phyloP scores from a whole-genome alignment of 2,329 filamentous ascomycete species.

The Aspergillus sergii region DNA sequence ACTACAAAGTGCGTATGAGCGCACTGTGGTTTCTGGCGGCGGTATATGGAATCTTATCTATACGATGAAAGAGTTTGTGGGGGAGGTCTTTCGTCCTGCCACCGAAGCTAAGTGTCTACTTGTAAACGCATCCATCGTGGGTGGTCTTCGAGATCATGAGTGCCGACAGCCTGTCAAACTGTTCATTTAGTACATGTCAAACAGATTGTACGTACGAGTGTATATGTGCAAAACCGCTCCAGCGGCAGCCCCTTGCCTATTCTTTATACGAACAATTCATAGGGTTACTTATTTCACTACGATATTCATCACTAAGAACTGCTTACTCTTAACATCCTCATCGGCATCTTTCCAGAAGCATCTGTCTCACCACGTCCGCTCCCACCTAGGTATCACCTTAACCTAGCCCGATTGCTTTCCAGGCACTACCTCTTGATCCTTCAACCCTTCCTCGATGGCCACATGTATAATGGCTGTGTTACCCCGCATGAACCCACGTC shows the following conservation, averaged over 20 bases:
- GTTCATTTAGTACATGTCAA: constrained; percentile 9
- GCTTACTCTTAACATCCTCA: neutral
- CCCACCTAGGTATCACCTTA: neutral
- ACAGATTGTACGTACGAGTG: no score
- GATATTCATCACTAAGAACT: constrained; percentile 3
- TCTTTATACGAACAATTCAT: constrained; percentile 3
- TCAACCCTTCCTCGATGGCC: neutral
- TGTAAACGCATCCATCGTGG: constrained; percentile 23
- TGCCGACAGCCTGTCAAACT: constrained; percentile 17
- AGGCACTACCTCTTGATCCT: neutral
- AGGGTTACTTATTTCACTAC: neutral
- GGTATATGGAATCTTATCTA: constrained; percentile 20
- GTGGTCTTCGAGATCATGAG: constrained; percentile 22
- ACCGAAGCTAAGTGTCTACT: constrained; percentile 26
- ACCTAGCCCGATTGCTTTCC: neutral
- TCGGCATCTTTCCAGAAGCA: neutral
- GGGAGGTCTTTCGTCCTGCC: neutral
- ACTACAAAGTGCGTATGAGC: constrained; percentile 22
- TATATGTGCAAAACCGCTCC: no score
- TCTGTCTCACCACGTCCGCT: neutral
- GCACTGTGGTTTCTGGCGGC: constrained; percentile 17
- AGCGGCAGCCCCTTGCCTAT: no score
- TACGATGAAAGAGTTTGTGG: constrained; percentile 13
- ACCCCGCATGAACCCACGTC: neutral
- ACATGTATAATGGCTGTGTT: neutral